Evolutionary conservation across 139 green algal genomes (phyloP).

Genomic region (Chlamydomonas schloesseri): DNA sequence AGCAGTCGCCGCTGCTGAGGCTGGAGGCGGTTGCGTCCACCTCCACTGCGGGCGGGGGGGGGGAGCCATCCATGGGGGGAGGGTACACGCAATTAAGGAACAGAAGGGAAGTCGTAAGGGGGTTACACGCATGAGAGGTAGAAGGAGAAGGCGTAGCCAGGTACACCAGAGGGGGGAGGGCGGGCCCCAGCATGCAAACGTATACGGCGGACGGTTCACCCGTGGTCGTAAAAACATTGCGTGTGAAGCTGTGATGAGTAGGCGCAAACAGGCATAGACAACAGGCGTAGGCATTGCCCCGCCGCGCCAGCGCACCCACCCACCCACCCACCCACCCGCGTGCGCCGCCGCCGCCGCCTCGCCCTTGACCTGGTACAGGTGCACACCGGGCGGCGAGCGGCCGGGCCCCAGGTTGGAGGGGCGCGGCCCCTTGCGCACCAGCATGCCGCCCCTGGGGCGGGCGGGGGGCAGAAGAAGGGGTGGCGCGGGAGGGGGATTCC

Average conservation of each 20-base stretch:
- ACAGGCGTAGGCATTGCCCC: too few species aligned
- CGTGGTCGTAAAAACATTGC: too few species aligned
- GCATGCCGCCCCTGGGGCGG: constrained; percentile 1
- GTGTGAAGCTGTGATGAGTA: too few species aligned
- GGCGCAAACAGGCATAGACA: too few species aligned
- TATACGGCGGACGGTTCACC: too few species aligned
- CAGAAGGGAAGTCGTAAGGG: too few species aligned
- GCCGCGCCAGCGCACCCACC: too few species aligned
- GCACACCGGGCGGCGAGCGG: constrained; percentile 14
- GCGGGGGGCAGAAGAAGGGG: neutral
- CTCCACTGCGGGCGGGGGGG: constrained; percentile 3
- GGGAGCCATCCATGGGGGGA: neutral
- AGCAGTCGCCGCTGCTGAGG: constrained; percentile 30
- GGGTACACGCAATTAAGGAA: too few species aligned
- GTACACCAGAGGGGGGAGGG: too few species aligned
- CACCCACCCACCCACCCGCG: neutral
- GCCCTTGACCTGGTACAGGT: constrained; percentile 39
- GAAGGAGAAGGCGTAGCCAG: too few species aligned
- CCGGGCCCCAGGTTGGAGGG: constrained; percentile 1
- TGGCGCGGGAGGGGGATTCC: neutral
- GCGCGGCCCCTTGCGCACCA: constrained; percentile 7
- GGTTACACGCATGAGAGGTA: too few species aligned
- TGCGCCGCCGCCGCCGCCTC: constrained; percentile 2
- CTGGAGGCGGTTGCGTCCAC: neutral
- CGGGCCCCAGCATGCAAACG: too few species aligned